Evolutionary conservation across 164 flowering plant species (phyloP), one percentile per base, ranked within the genome.

Genomic region (Echeveria elegans): DNA sequence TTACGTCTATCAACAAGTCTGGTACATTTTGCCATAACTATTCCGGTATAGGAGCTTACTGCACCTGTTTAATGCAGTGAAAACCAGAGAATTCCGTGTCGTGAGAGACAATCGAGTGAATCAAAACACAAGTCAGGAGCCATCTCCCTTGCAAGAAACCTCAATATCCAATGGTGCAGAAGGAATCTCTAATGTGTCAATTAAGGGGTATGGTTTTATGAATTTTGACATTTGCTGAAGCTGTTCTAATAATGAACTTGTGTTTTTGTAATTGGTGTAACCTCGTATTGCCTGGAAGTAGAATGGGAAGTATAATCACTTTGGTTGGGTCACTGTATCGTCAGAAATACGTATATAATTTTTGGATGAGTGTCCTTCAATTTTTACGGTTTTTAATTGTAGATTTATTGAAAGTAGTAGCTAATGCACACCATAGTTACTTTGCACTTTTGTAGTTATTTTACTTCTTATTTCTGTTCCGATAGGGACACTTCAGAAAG

Each of bases 41-140:
- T 40, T 2, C 58, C 66, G n/a, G 43, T 64, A 18, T 31, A 10
- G 9, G 23, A 23, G 23, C 67, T 77, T 47, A 69, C 52, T 30
- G 19, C 53, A 16, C 40, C 32, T 47, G 59, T 63, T 65, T 52
- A 74, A 68, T 88, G 80, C 88, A 85, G 94, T 86, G 59, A 71
- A 72, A 23, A 82, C 75, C 76, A 74, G 78, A 72, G 88, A 89
- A 78, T 91, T 94, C 60, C 95, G 99, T 69, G 77, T 94, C 74
- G 97, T 94, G 70, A 81, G 88, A 69, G 99, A 94, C 79, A 94
- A 94, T 73, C 83, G 96, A 80, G 81, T 81, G 30, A 86, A 78
- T 70, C 90, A 78, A 63, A 86, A 72, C 71, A 18, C 71, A 26
- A 68, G 66, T 64, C 74, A 40, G 52, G 89, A 83, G 36, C 80